Conservation (phyloP, 768 basidiomycete genomes). For the Hypholoma sublateritium region DNA sequence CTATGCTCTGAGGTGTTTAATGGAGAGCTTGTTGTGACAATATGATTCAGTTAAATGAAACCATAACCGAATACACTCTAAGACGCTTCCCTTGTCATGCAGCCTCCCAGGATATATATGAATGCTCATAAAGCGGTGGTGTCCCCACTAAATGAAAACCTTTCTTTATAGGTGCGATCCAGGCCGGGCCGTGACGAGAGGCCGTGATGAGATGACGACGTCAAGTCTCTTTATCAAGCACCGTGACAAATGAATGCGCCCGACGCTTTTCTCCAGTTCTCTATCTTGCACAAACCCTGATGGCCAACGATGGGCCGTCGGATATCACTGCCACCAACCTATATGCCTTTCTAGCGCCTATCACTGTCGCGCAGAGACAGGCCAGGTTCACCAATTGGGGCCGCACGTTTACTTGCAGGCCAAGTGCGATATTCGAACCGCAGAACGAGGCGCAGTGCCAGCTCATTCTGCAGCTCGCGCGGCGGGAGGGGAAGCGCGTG, state of each 20-base stretch:
- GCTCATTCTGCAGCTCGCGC: conserved; percentile 78
- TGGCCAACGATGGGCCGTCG: conserved; percentile 29
- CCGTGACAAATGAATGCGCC: conserved; percentile 5
- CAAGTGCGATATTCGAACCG: conserved; percentile 76
- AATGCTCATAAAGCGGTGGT: too few relatives aligned
- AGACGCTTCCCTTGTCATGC: too few relatives aligned
- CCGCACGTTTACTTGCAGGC: conserved; percentile 68
- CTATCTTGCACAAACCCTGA: conserved; percentile 18
- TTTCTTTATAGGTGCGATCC: too few relatives aligned
- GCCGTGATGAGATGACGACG: too few relatives aligned
- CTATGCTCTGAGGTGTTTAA: too few relatives aligned
- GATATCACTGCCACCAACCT: conserved; percentile 47
- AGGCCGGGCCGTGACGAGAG: too few relatives aligned
- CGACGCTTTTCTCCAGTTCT: conserved; percentile 7
- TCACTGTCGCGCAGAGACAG: conserved; percentile 45
- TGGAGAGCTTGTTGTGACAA: too few relatives aligned
- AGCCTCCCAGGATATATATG: too few relatives aligned
- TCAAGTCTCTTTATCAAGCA: too few relatives aligned
- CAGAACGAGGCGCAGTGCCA: conserved; percentile 65
- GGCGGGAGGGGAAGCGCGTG: conserved; percentile 66
- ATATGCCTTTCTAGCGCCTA: conserved; percentile 51
- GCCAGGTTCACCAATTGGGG: conserved; percentile 85
- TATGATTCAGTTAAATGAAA: too few relatives aligned
- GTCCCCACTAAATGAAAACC: too few relatives aligned
- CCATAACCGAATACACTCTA: too few relatives aligned